These are phyloP conservation scores for Brasenia schreberi DNA, from an alignment of 164 flowering plant species.

Conservation along the genomic window DNA sequence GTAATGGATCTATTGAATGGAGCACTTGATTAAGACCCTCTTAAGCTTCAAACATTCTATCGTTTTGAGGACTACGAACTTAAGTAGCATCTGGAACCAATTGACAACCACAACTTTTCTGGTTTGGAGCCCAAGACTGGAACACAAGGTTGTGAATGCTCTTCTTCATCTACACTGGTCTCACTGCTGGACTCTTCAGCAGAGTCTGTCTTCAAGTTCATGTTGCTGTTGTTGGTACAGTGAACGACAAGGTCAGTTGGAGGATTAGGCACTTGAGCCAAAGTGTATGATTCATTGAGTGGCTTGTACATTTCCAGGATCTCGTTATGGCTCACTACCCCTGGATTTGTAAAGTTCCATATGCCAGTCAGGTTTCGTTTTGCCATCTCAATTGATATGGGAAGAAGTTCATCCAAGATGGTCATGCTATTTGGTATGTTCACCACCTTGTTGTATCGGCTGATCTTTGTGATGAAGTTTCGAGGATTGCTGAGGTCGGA, in stretches of 20 bases:
- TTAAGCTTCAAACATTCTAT: no score
- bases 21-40: no score
- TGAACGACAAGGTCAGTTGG: background rate
- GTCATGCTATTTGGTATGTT: slow-evolving; percentile 5
- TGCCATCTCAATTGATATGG: no score
- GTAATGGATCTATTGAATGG: no score
- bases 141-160: slow-evolving; percentile 4
- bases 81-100: background rate
- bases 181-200: slow-evolving; percentile 5
- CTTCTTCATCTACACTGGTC: slow-evolving; percentile 9
- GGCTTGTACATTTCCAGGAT: slow-evolving; percentile 23
- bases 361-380: slow-evolving; percentile 5
- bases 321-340: slow-evolving; percentile 17
- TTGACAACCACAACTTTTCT: slow-evolving; percentile 15
- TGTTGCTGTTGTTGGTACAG: background rate
- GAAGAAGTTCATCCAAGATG: no score
- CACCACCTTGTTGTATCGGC: slow-evolving; percentile 16
- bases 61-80: no score
- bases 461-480: slow-evolving; percentile 16
- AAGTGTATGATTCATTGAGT: slow-evolving; percentile 5
- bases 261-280: background rate
- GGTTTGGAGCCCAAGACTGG: slow-evolving; percentile 15
- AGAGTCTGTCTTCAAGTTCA: background rate
- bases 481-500: slow-evolving; percentile 15
- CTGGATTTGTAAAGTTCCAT: slow-evolving; percentile 18